These are phyloP conservation scores for Macrotyloma uniflorum DNA, from an alignment of 306 rosid species.

Conservation along the genomic window DNA sequence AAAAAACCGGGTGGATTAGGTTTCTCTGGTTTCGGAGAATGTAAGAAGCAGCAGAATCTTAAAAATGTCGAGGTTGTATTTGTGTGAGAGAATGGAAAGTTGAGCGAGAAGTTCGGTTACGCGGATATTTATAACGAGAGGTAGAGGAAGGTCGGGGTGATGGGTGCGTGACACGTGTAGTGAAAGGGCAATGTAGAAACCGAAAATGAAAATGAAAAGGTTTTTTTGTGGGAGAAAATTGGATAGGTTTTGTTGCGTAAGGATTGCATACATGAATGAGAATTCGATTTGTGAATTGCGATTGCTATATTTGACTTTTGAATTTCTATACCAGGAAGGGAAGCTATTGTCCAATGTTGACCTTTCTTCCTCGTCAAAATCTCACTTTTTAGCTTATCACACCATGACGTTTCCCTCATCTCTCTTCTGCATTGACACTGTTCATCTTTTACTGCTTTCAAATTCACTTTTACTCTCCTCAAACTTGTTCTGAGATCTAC, in stretches of 20 bases:
- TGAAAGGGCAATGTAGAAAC: constrained; percentile 44
- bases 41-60: neutral
- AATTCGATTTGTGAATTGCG: constrained; percentile 10
- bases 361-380: neutral
- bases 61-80: neutral
- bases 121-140: constrained; percentile 34
- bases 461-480: too few relatives aligned
- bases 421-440: too few relatives aligned
- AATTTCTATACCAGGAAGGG: neutral
- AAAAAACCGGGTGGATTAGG: neutral
- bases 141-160: neutral
- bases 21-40: neutral
- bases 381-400: neutral
- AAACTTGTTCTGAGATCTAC: too few relatives aligned
- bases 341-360: constrained; percentile 2
- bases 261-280: neutral
- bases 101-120: neutral
- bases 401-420: neutral
- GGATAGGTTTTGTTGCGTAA: neutral
- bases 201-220: neutral
- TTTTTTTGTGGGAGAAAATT: neutral
- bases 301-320: constrained; percentile 32
- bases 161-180: constrained; percentile 50
- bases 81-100: constrained; percentile 12
- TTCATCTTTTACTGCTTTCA: too few relatives aligned